Evolutionary conservation across 2,329 filamentous ascomycete species (phyloP), one percentile per base, ranked within the genome.

Genomic region (Colletotrichum tamarilloi): DNA sequence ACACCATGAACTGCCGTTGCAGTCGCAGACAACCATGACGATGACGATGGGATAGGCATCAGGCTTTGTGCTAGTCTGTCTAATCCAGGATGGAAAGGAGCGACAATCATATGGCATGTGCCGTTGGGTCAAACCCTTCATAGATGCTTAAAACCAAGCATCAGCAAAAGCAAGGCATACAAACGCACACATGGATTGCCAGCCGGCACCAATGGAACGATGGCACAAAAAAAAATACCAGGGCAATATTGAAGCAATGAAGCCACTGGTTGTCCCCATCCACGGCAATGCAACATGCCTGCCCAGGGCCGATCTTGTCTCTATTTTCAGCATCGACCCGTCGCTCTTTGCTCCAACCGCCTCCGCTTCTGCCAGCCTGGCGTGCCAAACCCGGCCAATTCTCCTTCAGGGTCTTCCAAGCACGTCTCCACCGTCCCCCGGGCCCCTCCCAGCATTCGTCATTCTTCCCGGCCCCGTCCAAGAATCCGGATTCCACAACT

Each of bases 301-400:
- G 69, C 28, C 53, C 69, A 58, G 19, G 32, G 59, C 66, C 65
- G 59, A 72, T 69, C 69, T 60, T 64, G 66, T 72, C 69, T 59
- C 69, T 72, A 72, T 69, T 72, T 72, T 69, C 49, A 69, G 69
- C 69, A 69, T 66, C 69, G 42, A 58, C 69, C 69, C 65, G 52
- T 67, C 24, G 49, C 49, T 71, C 35, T 49, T 67, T 56, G 42
- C 46, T 38, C 57, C 52, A 58, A 8, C 30, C 32, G 24, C 68
- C 68, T 72, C 64, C 68, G 62, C 68, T 26, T 32, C 68, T 53
- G 35, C 64, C 58, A 49, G 22, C 22, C 22, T 28, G 16, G 22
- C 24, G 58, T 58, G 53, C 52, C 57, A 11, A 63, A 46, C 69
- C 65, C 65, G 59, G 59, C 70, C 16, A 22, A 49, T 35, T 59